Evolutionary conservation across 352 stramenopile genomes (phyloP).

Genomic region (Globisporangium rhizosaccharum): DNA sequence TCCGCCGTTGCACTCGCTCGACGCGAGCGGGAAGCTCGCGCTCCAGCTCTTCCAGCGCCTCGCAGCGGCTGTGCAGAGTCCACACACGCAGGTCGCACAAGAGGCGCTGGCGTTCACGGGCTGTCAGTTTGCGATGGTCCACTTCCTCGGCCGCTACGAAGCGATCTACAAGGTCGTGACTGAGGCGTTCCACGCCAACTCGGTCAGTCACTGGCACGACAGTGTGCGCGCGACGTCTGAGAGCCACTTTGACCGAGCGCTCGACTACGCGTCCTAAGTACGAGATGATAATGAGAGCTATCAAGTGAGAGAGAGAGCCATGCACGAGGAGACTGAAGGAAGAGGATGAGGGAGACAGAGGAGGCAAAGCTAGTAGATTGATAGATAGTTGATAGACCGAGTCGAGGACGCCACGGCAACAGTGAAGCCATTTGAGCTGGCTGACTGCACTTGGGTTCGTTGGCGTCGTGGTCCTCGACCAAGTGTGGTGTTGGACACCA

Average conservation of each 20-base stretch:
- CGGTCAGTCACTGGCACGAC: slow-evolving; percentile 68
- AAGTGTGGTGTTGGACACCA: too few relatives aligned
- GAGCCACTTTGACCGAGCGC: slow-evolving; percentile 62
- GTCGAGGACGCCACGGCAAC: too few relatives aligned
- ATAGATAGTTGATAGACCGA: too few relatives aligned
- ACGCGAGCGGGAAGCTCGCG: slow-evolving; percentile 26
- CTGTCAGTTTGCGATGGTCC: slow-evolving; percentile 74
- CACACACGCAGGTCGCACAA: slow-evolving; percentile 67
- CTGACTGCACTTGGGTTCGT: too few relatives aligned
- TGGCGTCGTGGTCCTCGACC: too few relatives aligned
- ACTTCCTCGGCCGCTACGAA: slow-evolving; percentile 63
- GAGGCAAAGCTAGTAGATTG: not conserved
- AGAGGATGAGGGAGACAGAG: not conserved
- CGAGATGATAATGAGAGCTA: not conserved
- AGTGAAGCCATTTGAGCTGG: too few relatives aligned
- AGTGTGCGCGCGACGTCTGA: slow-evolving; percentile 60
- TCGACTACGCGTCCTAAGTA: slow-evolving; percentile 63
- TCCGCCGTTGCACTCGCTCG: slow-evolving; percentile 46
- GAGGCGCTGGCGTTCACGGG: slow-evolving; percentile 79
- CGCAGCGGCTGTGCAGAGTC: slow-evolving; percentile 47
- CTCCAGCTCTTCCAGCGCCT: slow-evolving; percentile 53
- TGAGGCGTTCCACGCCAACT: slow-evolving; percentile 53
- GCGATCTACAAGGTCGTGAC: slow-evolving; percentile 66
- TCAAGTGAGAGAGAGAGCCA: not conserved
- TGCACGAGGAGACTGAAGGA: not conserved